A percentile compares a stretch with the other conserved stretches of the same genome.
These are phyloP conservation scores for Guadua angustifolia DNA, from an alignment of 176 grass and related monocot species.

Conservation along the genomic window DNA sequence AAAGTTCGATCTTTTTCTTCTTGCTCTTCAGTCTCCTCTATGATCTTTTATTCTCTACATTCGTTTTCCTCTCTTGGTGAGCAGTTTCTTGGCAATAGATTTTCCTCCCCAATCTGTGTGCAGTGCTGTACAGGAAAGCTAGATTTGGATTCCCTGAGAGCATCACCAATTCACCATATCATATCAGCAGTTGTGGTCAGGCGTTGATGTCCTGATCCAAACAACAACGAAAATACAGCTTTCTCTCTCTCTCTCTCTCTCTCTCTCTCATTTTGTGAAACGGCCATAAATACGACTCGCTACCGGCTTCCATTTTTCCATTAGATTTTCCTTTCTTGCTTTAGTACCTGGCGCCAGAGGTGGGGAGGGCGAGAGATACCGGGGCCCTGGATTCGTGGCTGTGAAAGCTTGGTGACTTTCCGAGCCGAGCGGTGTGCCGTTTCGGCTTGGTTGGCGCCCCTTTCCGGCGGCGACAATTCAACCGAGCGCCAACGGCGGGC, in stretches of 20 bases:
- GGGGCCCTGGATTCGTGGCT: conserved; percentile 11
- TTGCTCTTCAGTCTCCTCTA: too few relatives aligned
- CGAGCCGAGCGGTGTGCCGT: conserved; percentile 5
- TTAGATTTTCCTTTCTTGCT: not conserved
- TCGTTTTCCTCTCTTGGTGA: not conserved
- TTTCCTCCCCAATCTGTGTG: not conserved
- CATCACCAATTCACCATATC: not conserved
- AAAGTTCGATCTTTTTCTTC: not conserved
- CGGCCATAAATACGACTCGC: not conserved
- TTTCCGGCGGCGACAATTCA: too few relatives aligned
- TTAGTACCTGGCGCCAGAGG: not conserved
- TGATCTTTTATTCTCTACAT: too few relatives aligned
- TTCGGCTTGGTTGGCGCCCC: too few relatives aligned
- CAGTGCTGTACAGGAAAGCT: not conserved
- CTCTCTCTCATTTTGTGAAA: not conserved
- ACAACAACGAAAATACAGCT: not conserved
- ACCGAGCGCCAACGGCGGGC: not conserved
- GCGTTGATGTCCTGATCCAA: conserved; percentile 30
- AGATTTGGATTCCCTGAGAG: not conserved
- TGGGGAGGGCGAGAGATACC: not conserved
- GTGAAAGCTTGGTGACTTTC: conserved; percentile 22
- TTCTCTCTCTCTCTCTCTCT: too few relatives aligned
- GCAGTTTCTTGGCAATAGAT: not conserved
- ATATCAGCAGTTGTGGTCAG: conserved; percentile 32
- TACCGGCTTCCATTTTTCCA: not conserved